phyloP scores from a whole-genome alignment of 495 filamentous ascomycete genomes.

The Penicillium goetzii region DNA sequence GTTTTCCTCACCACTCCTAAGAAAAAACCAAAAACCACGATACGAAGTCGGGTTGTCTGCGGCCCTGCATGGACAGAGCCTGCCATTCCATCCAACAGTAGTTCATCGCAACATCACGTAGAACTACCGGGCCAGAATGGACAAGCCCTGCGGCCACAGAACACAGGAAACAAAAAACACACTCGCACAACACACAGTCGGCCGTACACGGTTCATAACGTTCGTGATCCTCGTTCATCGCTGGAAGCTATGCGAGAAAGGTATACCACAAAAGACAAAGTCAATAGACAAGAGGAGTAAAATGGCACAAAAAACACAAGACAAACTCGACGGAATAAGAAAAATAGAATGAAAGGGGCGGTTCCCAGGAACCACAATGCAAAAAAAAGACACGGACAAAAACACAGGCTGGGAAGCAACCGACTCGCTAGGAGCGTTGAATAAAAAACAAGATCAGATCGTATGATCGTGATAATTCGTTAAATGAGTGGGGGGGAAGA shows the following conservation, averaged over 20 bases:
- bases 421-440: constrained; percentile 28
- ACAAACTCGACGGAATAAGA: constrained; percentile 26
- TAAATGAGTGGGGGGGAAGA: constrained; percentile 27
- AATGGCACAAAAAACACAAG: constrained; percentile 14
- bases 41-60: constrained; percentile 15
- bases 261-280: constrained; percentile 41
- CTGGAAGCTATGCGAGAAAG: constrained; percentile 50
- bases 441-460: constrained; percentile 6
- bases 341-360: constrained; percentile 18
- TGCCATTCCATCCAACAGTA: constrained; percentile 12
- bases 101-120: not conserved
- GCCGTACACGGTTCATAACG: constrained; percentile 53
- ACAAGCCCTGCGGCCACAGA: constrained; percentile 13
- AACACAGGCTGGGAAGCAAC: constrained; percentile 14
- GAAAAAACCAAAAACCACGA: constrained; percentile 21
- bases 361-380: constrained; percentile 24
- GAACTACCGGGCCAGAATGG: not conserved
- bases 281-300: constrained; percentile 29
- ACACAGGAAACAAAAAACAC: constrained; percentile 22
- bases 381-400: constrained; percentile 19
- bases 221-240: constrained; percentile 56
- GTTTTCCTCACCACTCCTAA: constrained; percentile 24
- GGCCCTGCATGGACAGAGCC: constrained; percentile 16
- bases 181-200: constrained; percentile 35
- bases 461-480: constrained; percentile 11